Base-by-base conservation (phyloP, 2,329 filamentous ascomycete genomes). In the Aspergillus sclerotialis region DNA sequence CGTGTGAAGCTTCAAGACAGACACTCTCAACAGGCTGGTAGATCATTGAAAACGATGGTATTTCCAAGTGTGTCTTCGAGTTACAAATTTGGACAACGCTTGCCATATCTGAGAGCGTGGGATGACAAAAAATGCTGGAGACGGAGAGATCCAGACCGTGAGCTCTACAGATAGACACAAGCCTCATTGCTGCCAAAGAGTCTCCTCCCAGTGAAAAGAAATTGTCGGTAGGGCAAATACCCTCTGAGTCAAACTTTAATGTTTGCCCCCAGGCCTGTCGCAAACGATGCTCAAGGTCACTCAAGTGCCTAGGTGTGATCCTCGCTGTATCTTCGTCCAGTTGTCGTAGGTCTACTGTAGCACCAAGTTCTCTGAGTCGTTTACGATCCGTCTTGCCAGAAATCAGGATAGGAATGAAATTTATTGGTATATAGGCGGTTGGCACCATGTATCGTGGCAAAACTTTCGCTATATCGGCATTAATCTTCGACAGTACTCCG, bases 341-440 rank as follows among this genome's bases (percentile, higher is more conserved):
- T 32, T 55, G 43, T n/a, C 56, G 50, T 33, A 60, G 27, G 39
- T 60, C 55, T 2, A 60, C 43, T 3, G 49, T 50, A 11, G 51
- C 37, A 4, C 60, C 63, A 27, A 65, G 55, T 12, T 50, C 44
- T 5, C 58, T 42, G n/a, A 58, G 49, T 23, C 51, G 44, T 42
- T 64, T 65, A 23, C 56, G 61, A 40, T 66, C 62, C 1, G 55
- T 63, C 48, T 72, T 72, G 2, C 65, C 64, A 4, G 67, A 68
- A 10, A 61, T 58, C 8, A 64, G 40, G 1, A 57, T 49, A 0
- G 69, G 69, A 14, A 71, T 60, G 6, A 56, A 38, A 14, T 53
- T 61, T 19, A 72, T 42, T 0, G 63, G 58, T 7, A 72, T 61
- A 33, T 65, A 71, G 8, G 61, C 58, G 0, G 55, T 61, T 1